Percentiles rank a stretch among this genome's conserved stretches.
Evolutionary conservation across 176 grass and related monocot genomes (phyloP).

Genomic region (Eleusine indica): DNA sequence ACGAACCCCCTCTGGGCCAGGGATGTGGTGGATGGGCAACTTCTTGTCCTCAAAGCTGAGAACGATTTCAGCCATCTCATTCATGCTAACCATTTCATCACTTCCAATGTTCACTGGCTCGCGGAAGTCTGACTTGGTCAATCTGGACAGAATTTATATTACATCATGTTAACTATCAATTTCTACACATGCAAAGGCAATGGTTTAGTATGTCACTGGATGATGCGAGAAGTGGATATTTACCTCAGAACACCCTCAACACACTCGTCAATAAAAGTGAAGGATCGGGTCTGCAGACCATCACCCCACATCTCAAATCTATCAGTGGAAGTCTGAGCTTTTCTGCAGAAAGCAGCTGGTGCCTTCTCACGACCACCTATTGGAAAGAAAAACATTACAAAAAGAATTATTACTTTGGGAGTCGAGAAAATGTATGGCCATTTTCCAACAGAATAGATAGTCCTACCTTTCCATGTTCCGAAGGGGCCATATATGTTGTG

Average conservation of each 20-base stretch:
- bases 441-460: neutral
- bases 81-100: slow-evolving; percentile 94
- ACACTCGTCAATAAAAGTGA: slow-evolving; percentile 89
- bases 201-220: neutral
- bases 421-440: neutral
- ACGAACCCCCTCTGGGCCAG: slow-evolving; percentile 77
- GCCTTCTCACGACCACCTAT: slow-evolving; percentile 89
- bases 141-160: slow-evolving; percentile 21
- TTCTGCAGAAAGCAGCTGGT: slow-evolving; percentile 87
- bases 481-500: slow-evolving; percentile 98
- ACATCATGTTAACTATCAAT: neutral
- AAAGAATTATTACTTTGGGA: neutral
- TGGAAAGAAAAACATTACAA: neutral
- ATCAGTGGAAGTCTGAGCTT: slow-evolving; percentile 69
- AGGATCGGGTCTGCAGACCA: slow-evolving; percentile 80
- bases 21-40: slow-evolving; percentile 86
- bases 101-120: slow-evolving; percentile 87
- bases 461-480: slow-evolving; percentile 93
- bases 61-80: slow-evolving; percentile 86
- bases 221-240: neutral
- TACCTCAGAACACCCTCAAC: slow-evolving; percentile 90
- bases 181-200: neutral
- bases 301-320: slow-evolving; percentile 95
- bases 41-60: slow-evolving; percentile 80
- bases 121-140: slow-evolving; percentile 86